Percentiles rank a stretch among this genome's conserved stretches.
Conservation (phyloP, 352 stramenopile species). For the Globisporangium solare region DNA sequence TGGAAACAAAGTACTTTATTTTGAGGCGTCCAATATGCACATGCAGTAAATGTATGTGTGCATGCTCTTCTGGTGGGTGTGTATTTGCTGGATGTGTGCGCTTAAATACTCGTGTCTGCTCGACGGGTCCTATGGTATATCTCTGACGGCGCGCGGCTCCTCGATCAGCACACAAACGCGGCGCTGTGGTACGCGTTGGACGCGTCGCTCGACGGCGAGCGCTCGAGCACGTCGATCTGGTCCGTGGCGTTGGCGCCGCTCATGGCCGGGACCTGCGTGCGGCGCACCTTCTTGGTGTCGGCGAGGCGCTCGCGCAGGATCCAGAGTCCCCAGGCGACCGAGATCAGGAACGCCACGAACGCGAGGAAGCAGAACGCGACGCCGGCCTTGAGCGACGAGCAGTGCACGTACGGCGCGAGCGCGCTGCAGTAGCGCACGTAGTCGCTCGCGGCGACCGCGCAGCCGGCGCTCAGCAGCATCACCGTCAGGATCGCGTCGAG, state of each 20-base stretch:
- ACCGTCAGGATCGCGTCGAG: conserved; percentile 65
- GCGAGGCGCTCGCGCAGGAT: conserved; percentile 17
- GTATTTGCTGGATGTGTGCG: too few species aligned
- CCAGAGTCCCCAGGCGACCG: conserved; percentile 56
- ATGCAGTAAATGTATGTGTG: too few species aligned
- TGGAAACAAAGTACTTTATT: too few species aligned
- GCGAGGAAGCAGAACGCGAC: conserved; percentile 54
- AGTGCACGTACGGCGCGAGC: conserved; percentile 38
- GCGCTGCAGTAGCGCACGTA: conserved; percentile 61
- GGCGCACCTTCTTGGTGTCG: conserved; percentile 5
- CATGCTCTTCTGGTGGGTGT: too few species aligned
- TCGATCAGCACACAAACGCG: conserved; percentile 14
- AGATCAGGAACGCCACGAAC: conserved; percentile 57
- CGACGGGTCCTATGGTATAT: background rate
- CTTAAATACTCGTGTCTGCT: background rate
- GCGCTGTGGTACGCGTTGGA: conserved; percentile 15
- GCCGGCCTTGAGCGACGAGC: conserved; percentile 36
- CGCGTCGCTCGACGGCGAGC: conserved; percentile 15
- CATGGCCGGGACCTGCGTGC: conserved; percentile 1
- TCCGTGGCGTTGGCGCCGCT: background rate
- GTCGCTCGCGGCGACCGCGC: conserved; percentile 53
- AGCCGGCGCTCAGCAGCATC: conserved; percentile 61
- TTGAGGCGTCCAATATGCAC: too few species aligned
- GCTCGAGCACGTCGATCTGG: conserved; percentile 15
- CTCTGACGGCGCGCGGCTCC: too few species aligned